phyloP scores from a whole-genome alignment of 1,139 yeast genomes.

The Pichia sp. region DNA sequence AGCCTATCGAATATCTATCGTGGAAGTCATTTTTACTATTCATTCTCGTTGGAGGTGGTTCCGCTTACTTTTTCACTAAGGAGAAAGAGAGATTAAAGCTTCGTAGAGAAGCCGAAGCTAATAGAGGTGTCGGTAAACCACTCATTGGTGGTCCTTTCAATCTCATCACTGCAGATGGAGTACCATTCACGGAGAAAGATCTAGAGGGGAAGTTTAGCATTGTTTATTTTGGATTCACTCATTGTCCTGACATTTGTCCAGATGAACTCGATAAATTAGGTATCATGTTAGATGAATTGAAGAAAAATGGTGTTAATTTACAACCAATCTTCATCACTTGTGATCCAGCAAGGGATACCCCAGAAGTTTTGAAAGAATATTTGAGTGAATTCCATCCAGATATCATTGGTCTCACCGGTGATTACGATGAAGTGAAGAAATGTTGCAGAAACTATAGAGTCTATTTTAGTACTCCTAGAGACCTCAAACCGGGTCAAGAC shows the following conservation, averaged over 20 bases:
- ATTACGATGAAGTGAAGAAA: constrained; percentile 74
- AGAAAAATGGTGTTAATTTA: constrained; percentile 50
- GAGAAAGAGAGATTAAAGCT: constrained; percentile 70
- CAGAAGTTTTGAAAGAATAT: constrained; percentile 73
- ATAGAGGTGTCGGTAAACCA: constrained; percentile 87
- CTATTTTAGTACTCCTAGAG: constrained; percentile 91
- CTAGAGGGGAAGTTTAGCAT: constrained; percentile 72
- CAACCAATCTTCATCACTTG: constrained; percentile 92
- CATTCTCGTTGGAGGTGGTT: constrained; percentile 58
- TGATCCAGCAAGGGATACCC: constrained; percentile 91
- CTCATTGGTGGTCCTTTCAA: constrained; percentile 86
- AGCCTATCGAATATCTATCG: constrained; percentile 62
- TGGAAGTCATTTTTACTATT: constrained; percentile 78
- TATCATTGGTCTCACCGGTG: constrained; percentile 86
- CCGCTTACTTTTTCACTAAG: constrained; percentile 59
- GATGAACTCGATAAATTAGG: constrained; percentile 93
- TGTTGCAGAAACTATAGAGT: constrained; percentile 87
- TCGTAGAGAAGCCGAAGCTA: constrained; percentile 75
- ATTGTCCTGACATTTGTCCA: constrained; percentile 98
- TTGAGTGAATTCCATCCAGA: constrained; percentile 82
- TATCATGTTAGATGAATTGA: constrained; percentile 60
- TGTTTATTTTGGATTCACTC: constrained; percentile 89
- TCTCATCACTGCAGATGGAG: constrained; percentile 62
- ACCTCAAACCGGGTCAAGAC: constrained; percentile 91
- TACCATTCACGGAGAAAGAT: constrained; percentile 67